Base-by-base conservation (phyloP, 768 basidiomycete species). In the Mycena rosella region DNA sequence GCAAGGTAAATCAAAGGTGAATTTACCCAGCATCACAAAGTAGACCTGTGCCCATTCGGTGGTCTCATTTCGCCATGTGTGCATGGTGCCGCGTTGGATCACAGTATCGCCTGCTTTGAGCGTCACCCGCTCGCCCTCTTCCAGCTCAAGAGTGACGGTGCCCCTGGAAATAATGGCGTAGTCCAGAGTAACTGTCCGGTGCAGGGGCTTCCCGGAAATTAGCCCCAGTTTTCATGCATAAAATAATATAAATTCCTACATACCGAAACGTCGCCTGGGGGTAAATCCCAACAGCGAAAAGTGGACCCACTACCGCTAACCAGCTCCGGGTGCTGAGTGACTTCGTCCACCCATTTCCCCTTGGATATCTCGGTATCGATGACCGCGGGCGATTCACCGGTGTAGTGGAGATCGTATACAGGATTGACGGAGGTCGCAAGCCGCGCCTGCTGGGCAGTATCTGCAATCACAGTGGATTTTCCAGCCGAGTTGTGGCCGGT, bases 51-150 rank as follows among this genome's bases (percentile, higher is more conserved):
- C 61, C 76, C 76, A 77, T 45, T 76, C 73, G 9, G 56, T 61
- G 1, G 56, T 52, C 36, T 77, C 76, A 49, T 77, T 76, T 36
- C 68, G 63, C 76, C 77, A 78, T 0, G 56, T 51, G 58, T 77
- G 76, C 48, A 73, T 70, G 2, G 77, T 76, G 1, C 74, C 75
- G 9, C 75, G 73, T 65, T 76, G 77, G 36, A 75, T 56, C 38
- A 74, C 53, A n/a, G 73, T 71, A 45, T 78, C 74, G 1, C 74
- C 76, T 58, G 70, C 73, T 6, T 71, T 73, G 14, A 78, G 45
- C 18, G 49, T 54, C 11, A 74, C 60, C 1, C 65, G 54, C 51
- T 72, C 56, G 15, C 73, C 75, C 8, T 75, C 72, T 42, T 78
- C 76, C 42, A 77, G 58, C 24, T 71, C 69, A 2, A 74, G 70